These are phyloP conservation scores for Epichloe scottii DNA, from an alignment of 2,329 filamentous ascomycete species.

Conservation along the genomic window DNA sequence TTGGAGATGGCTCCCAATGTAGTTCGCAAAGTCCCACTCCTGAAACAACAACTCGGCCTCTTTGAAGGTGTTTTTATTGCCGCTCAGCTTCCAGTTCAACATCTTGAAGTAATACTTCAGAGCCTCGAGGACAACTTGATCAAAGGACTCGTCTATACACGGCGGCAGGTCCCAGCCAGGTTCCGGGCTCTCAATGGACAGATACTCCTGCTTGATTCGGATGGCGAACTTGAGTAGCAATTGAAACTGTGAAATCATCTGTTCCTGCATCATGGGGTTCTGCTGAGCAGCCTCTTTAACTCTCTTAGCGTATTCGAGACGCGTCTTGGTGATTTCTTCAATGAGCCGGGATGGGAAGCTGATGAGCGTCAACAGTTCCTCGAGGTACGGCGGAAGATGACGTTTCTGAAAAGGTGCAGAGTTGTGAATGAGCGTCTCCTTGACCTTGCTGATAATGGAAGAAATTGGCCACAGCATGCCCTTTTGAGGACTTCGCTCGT, in stretches of 20 bases:
- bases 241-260: slow-evolving; percentile 96
- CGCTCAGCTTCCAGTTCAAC: slow-evolving; percentile 92
- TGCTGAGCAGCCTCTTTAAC: slow-evolving; percentile 93
- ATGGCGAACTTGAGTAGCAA: slow-evolving; percentile 85
- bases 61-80: slow-evolving; percentile 98
- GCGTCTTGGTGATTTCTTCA: slow-evolving; percentile 89
- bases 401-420: slow-evolving; percentile 74
- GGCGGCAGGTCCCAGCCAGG: slow-evolving; percentile 91
- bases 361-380: slow-evolving; percentile 89
- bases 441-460: slow-evolving; percentile 83
- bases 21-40: slow-evolving; percentile 95
- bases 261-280: slow-evolving; percentile 86
- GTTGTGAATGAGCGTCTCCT: slow-evolving; percentile 79
- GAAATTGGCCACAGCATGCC: slow-evolving; percentile 80
- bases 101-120: slow-evolving; percentile 98
- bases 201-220: slow-evolving; percentile 81
- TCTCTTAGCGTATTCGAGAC: slow-evolving; percentile 81
- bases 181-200: slow-evolving; percentile 71
- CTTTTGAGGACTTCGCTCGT: slow-evolving; percentile 32
- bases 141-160: slow-evolving; percentile 94
- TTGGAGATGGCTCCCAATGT: slow-evolving; percentile 81
- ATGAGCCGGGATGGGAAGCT: slow-evolving; percentile 94
- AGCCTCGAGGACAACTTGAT: slow-evolving; percentile 80
- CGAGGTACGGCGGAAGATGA: slow-evolving; percentile 89
- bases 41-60: slow-evolving; percentile 95